Evolutionary conservation across 208 protist genomes (phyloP), one percentile per base, ranked within the genome.

Genomic region (Strigomonas culicis): DNA sequence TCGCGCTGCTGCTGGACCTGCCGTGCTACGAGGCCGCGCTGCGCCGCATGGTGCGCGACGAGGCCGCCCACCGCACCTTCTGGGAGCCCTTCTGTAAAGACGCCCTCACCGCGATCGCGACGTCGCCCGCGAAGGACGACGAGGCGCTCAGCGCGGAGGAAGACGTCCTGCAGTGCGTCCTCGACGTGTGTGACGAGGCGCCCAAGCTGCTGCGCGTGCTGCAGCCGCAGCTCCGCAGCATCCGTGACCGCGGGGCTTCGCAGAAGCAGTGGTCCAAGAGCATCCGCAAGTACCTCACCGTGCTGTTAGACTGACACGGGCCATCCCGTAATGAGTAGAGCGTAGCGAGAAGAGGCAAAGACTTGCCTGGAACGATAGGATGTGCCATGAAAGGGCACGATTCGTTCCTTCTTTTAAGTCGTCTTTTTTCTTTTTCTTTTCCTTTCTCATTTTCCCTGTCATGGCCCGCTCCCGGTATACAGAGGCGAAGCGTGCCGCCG

Each of bases 141-240:
- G n/a, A 19, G 19, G 25, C 22, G n/a, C 28, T 57, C 11, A 25
- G 41, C 24, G 32, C 15, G n/a, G 47, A 59, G 47, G 74, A 79
- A 43, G 75, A 74, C 19, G 41, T 70, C 0, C 59, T 86, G 10
- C 61, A 69, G 39, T 72, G 78, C n/a, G 81, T 75, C 17, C 64
- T 93, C 4, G 76, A 79, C 43, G 77, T 80, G 2, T 93, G 87
- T 50, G 79, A 83, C 36, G 83, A 89, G 27, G 60, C 89, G 59
- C 36, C 50, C 30, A 59, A 15, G 15, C 63, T 88, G 49, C 69
- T 70, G 59, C 31, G 72, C 39, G 72, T 87, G 50, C 66, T 93
- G 56, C 51, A 50, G 25, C 34, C 24, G 49, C 65, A 84, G 21
- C 4, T 76, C 1, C 51, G 1, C 11, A 36, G 27, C 22, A 63